Conservation (phyloP, 208 protist genomes). For the Crithidia thermophila region DNA sequence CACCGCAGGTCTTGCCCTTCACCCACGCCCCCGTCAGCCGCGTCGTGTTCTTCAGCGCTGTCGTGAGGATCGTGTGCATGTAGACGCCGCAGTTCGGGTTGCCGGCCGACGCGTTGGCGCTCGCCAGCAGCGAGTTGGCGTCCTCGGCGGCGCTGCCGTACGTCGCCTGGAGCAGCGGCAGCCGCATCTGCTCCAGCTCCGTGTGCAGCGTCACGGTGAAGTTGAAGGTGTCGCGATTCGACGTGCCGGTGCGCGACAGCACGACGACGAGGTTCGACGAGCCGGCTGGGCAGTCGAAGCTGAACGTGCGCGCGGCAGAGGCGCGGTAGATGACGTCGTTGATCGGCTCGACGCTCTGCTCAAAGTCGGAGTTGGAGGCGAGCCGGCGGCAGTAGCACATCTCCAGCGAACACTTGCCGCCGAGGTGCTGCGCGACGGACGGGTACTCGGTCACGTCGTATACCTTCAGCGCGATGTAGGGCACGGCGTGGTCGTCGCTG, state of each 20-base stretch:
- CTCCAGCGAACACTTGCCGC: slow-evolving; percentile 61
- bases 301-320: slow-evolving; percentile 63
- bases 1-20: slow-evolving; percentile 78
- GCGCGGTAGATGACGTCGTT: slow-evolving; percentile 68
- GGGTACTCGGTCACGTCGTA: slow-evolving; percentile 78
- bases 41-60: slow-evolving; percentile 49
- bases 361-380: slow-evolving; percentile 59
- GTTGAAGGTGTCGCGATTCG: slow-evolving; percentile 51
- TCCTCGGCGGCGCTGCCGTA: slow-evolving; percentile 19
- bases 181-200: slow-evolving; percentile 65
- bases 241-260: slow-evolving; percentile 50
- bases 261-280: slow-evolving; percentile 70
- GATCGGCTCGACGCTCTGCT: slow-evolving; percentile 47
- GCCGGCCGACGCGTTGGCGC: slow-evolving; percentile 26
- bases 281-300: slow-evolving; percentile 84
- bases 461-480: slow-evolving; percentile 69
- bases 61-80: slow-evolving; percentile 78
- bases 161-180: slow-evolving; percentile 20
- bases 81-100: slow-evolving; percentile 55
- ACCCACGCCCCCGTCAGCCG: slow-evolving; percentile 52
- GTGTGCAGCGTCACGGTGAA: slow-evolving; percentile 88
- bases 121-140: slow-evolving; percentile 36
- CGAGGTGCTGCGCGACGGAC: slow-evolving; percentile 72
- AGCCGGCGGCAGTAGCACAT: slow-evolving; percentile 80
- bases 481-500: slow-evolving; percentile 46